A percentile compares a stretch with the other conserved stretches of the same genome.
Conservation (phyloP, 1,284 basidiomycete genomes). For the Melanopsichium pennsylvanicum region DNA sequence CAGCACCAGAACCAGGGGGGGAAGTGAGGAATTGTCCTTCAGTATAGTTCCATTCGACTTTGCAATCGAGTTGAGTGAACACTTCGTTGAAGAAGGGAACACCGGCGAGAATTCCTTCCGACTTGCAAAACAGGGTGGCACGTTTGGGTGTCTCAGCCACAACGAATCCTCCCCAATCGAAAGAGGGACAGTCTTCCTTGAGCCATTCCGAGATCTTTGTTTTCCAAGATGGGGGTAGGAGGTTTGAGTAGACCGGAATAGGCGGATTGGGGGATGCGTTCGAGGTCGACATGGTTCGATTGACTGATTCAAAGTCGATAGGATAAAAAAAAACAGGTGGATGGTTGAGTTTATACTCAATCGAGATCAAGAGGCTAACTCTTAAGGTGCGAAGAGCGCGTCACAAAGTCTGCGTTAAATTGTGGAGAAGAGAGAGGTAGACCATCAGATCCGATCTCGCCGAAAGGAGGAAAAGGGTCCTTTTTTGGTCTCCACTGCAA, state of each 20-base stretch:
- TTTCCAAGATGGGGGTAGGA: constrained; percentile 69
- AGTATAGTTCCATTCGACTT: constrained; percentile 88
- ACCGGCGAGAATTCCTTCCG: constrained; percentile 83
- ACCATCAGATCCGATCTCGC: too few relatives aligned
- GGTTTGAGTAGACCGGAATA: constrained; percentile 36
- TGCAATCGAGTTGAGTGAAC: constrained; percentile 86
- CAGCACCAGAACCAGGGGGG: not conserved
- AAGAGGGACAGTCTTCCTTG: constrained; percentile 91
- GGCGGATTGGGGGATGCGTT: not conserved
- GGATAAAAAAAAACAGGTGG: not conserved
- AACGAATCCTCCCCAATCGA: constrained; percentile 96
- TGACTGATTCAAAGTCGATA: not conserved
- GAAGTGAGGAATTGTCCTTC: constrained; percentile 76
- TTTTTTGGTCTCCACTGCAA: too few relatives aligned
- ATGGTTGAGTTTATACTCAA: not conserved
- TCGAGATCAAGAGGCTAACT: too few relatives aligned
- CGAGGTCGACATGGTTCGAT: constrained; percentile 15
- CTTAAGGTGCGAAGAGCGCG: too few relatives aligned
- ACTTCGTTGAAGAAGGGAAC: constrained; percentile 95
- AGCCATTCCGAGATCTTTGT: constrained; percentile 82
- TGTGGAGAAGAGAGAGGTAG: not conserved
- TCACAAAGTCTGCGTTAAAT: too few relatives aligned
- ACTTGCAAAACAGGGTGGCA: constrained; percentile 90
- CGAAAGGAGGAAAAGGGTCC: constrained; percentile 2
- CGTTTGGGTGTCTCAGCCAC: constrained; percentile 88